Evolutionary conservation across 2,329 filamentous ascomycete genomes (phyloP), one percentile per base, ranked within the genome.

Genomic region (Fusarium sp.): DNA sequence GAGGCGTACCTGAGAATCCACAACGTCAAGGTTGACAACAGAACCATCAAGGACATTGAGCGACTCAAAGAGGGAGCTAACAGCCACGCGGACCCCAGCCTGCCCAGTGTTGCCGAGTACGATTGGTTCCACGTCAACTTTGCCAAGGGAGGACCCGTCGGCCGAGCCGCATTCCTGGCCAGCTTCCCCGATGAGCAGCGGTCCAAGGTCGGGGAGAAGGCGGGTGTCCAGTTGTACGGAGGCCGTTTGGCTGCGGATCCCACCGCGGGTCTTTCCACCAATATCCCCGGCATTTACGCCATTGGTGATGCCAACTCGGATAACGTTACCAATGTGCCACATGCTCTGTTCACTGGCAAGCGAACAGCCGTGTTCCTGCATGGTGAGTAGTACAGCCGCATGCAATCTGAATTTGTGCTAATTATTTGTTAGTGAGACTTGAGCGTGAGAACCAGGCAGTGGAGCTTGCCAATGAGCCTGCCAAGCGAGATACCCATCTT

Each of bases 301-400:
- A 77, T 90, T 18, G 89, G 89, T 0, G 89, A 91, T 66, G 85
- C 85, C 12, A 91, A 90, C 76, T 84, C 83, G 34, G 88, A 90
- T 56, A 85, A 85, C n/a, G 80, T 82, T 9, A 90, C 88, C 4
- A 91, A 90, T 66, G 84, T 90, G 1, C 88, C 88, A 0, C 88
- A 90, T 66, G 89, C 89, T 0, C 83, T 91, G 72, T 90, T 82
- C 72, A 86, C 80, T 12, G 89, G 88, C 3, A 91, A 91, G 82
- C 77, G 83, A 31, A 81, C 88, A 0, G 88, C 86, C 6, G 88
- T 91, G 1, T 88, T 79, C 51, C 62, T 89, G 6, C 89, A 91
- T 68, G 82, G 87, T 89, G 73, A 80, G 86, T 79, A 40, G 7
- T 4, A 0, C 2, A 1, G 34, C 3, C 11, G 6, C n/a, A 10